Base-by-base conservation (phyloP, 306 rosid species). In the Dicorynia guianensis region DNA sequence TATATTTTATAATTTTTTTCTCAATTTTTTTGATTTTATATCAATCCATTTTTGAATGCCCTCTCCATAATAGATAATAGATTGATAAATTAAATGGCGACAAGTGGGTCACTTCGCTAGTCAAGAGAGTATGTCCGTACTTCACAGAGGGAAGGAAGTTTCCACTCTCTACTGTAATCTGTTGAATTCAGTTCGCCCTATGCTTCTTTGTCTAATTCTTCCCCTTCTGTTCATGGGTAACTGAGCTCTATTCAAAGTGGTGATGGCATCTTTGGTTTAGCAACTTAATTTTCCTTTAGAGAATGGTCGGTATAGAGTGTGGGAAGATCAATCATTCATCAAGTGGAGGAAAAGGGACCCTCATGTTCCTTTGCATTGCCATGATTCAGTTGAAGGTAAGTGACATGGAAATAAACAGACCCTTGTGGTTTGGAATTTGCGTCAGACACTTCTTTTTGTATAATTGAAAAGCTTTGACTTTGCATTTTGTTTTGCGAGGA, bases 301-400 rank as follows among this genome's bases (percentile, higher is more conserved):
- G 7, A 89, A 71, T 71, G 88, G 93, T 18, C 30, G 2, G 30
- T 74, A 85, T 78, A 91, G 79, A 40, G 89, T 83, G 13, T 95
- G 98, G 98, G 97, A 95, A 79, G 98, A 95, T 79, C 98, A 85
- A 17, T 78, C 92, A 7, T 85, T 95, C 89, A 83, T 95, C 89
- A 89, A 90, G 75, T 95, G 98, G 98, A 87, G 75, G 50, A 95
- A 95, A 86, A 89, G 97, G 64, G 97, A 95, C 49, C 33, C 97
- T 2, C 98, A 92, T 65, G 97, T 90, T 81, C 82, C 86, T 74
- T 82, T 95, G 53, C 97, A 85, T 30, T 95, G 91, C 83, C 97
- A 95, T 80, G 97, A 92, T 11, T 95, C 98, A 25, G 69, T 95
- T 74, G 93, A 95, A 82, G 98, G 98, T 95, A 12, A 52, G 54